Percentiles rank a stretch among this genome's conserved stretches.
Evolutionary conservation across 441 rosid genomes (phyloP).

Genomic region (Arabidopsis lyrata): DNA sequence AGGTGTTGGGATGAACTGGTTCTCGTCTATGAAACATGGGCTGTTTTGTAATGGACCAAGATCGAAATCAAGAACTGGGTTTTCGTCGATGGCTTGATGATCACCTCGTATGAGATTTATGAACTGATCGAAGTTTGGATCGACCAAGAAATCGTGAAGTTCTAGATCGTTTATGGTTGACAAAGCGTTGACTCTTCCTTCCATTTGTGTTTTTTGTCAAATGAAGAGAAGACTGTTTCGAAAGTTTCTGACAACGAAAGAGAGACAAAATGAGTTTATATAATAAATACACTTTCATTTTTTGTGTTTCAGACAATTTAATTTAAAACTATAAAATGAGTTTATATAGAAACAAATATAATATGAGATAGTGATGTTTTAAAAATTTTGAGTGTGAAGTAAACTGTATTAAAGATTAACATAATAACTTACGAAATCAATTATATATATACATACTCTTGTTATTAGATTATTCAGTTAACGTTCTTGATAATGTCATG

Average conservation of each 20-base stretch:
- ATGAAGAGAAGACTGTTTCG: not conserved
- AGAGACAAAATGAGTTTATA: conserved; percentile 30
- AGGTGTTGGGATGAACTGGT: conserved; percentile 48
- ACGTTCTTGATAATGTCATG: conserved; percentile 40
- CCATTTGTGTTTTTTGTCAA: conserved; percentile 29
- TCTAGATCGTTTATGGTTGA: conserved; percentile 49
- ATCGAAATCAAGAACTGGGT: conserved; percentile 44
- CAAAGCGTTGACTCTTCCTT: conserved; percentile 41
- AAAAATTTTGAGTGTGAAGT: no score
- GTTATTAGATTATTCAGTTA: not conserved
- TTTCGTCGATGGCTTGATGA: conserved; percentile 47
- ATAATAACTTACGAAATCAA: no score
- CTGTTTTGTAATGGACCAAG: conserved; percentile 46
- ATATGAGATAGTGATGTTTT: not conserved
- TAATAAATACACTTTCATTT: not conserved
- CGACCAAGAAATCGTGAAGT: conserved; percentile 56
- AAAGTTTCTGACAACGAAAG: conserved; percentile 33
- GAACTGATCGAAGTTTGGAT: conserved; percentile 67
- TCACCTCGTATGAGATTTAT: conserved; percentile 66
- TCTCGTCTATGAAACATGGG: conserved; percentile 44
- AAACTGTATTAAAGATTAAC: no score
- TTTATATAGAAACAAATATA: no score
- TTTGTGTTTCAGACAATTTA: no score
- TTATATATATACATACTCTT: no score
- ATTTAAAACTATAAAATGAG: no score